Percentiles rank a stretch among this genome's conserved stretches.
Evolutionary conservation across 495 filamentous ascomycete species (phyloP).

Genomic region (Staphylotrichum tortipilum): DNA sequence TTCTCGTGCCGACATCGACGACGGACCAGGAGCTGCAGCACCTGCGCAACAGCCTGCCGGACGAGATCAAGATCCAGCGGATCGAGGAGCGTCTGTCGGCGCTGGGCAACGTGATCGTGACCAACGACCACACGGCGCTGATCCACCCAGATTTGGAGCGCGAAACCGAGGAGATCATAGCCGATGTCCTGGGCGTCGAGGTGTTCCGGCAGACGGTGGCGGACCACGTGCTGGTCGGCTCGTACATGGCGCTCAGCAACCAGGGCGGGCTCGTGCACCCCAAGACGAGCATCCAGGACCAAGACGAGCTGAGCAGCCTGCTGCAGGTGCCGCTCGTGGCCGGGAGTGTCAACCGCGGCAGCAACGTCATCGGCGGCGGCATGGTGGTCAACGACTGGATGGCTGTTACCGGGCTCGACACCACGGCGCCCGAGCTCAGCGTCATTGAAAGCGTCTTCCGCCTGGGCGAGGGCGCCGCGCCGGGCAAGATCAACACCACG

Average conservation of each 20-base stretch:
- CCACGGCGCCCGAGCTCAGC: constrained; percentile 91
- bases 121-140: constrained; percentile 93
- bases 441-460: constrained; percentile 94
- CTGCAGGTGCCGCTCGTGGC: constrained; percentile 94
- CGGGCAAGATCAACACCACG: constrained; percentile 61
- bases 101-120: constrained; percentile 91
- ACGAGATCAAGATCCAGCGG: constrained; percentile 78
- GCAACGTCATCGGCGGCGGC: constrained; percentile 87
- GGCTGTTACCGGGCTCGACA: constrained; percentile 92
- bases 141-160: constrained; percentile 96
- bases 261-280: constrained; percentile 96
- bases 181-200: constrained; percentile 93
- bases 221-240: constrained; percentile 92
- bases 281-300: constrained; percentile 91
- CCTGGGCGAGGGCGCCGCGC: constrained; percentile 77
- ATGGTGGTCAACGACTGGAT: constrained; percentile 99
- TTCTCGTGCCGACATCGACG: constrained; percentile 89
- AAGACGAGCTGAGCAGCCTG: constrained; percentile 89
- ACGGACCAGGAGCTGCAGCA: constrained; percentile 98
- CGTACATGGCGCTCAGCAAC: constrained; percentile 93
- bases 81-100: constrained; percentile 97
- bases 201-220: constrained; percentile 96
- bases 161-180: constrained; percentile 91
- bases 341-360: constrained; percentile 85
- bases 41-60: constrained; percentile 85